Percentiles rank a stretch among this genome's conserved stretches.
These are phyloP conservation scores for Atkinsonella texensis DNA, from an alignment of 2,329 filamentous ascomycete genomes.

Conservation along the genomic window DNA sequence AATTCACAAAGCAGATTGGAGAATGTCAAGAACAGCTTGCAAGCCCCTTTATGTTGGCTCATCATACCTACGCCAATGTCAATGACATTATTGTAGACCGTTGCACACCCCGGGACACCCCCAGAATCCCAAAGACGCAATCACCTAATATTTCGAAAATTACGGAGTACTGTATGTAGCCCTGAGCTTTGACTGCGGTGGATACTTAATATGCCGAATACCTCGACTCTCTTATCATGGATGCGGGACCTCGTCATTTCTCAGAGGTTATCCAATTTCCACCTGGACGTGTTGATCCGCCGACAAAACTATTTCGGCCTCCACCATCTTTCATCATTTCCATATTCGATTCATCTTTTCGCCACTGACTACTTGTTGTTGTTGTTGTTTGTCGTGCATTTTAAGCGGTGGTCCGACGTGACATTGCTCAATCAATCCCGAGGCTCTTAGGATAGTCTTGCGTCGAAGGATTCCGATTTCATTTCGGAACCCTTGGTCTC, in stretches of 20 bases:
- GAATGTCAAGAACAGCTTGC: neutral
- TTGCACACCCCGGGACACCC: neutral
- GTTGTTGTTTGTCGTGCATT: neutral
- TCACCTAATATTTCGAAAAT: too few species aligned
- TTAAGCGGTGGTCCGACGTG: slow-evolving; percentile 1
- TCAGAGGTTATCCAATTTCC: slow-evolving; percentile 2
- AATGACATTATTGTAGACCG: neutral
- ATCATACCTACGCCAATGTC: neutral
- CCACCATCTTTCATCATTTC: neutral
- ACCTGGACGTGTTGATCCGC: neutral
- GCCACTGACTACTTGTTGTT: neutral
- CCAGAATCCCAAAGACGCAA: neutral
- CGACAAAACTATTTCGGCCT: slow-evolving; percentile 1
- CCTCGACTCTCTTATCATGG: neutral
- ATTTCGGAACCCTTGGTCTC: neutral
- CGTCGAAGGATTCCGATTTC: neutral
- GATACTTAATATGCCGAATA: slow-evolving; percentile 1
- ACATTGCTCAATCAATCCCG: neutral
- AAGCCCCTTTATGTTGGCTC: neutral
- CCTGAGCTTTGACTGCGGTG: neutral
- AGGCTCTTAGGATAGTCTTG: neutral
- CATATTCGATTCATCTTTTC: neutral
- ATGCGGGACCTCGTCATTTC: slow-evolving; percentile 6
- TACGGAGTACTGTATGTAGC: too few species aligned
- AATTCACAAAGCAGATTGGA: neutral